Evolutionary conservation across 225 moss, liverwort and hornwort species (phyloP).

Genomic region (Sphagnum tenellum): DNA sequence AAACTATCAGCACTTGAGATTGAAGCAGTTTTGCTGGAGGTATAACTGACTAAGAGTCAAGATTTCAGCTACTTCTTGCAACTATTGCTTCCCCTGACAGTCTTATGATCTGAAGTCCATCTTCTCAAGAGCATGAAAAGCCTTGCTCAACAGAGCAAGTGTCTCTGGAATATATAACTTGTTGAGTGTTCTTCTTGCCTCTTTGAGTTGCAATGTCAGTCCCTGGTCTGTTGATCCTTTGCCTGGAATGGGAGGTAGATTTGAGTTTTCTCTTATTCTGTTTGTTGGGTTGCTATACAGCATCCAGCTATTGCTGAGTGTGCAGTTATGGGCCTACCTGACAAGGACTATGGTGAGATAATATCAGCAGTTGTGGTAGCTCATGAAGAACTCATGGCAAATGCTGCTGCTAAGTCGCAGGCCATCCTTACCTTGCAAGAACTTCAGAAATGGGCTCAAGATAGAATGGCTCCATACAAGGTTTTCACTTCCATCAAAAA

Average conservation of each 20-base stretch:
- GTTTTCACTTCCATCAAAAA: constrained; percentile 7
- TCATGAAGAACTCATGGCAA: constrained; percentile 28
- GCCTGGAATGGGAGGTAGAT: too few relatives aligned
- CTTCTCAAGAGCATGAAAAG: too few relatives aligned
- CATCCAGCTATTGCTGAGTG: constrained; percentile 59
- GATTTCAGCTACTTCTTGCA: too few relatives aligned
- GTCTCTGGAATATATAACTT: too few relatives aligned
- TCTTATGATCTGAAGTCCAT: too few relatives aligned
- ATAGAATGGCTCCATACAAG: constrained; percentile 63
- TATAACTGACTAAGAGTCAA: constrained; percentile 1
- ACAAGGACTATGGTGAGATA: constrained; percentile 46
- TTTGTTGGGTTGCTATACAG: constrained; percentile 13
- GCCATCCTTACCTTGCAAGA: constrained; percentile 33
- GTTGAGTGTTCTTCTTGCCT: too few relatives aligned
- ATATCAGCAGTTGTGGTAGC: constrained; percentile 46
- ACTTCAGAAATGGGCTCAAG: constrained; percentile 39
- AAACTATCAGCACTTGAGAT: constrained; percentile 63
- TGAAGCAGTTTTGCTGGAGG: constrained; percentile 48
- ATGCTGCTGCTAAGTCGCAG: constrained; percentile 33
- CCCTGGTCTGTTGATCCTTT: too few relatives aligned
- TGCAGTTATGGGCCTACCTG: constrained; percentile 55
- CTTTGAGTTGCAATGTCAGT: too few relatives aligned
- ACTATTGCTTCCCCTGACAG: too few relatives aligned
- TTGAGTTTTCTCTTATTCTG: neutral
- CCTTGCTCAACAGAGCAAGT: too few relatives aligned